Base-by-base conservation (phyloP, 139 green algal genomes). In the Picocystis salinarum region DNA sequence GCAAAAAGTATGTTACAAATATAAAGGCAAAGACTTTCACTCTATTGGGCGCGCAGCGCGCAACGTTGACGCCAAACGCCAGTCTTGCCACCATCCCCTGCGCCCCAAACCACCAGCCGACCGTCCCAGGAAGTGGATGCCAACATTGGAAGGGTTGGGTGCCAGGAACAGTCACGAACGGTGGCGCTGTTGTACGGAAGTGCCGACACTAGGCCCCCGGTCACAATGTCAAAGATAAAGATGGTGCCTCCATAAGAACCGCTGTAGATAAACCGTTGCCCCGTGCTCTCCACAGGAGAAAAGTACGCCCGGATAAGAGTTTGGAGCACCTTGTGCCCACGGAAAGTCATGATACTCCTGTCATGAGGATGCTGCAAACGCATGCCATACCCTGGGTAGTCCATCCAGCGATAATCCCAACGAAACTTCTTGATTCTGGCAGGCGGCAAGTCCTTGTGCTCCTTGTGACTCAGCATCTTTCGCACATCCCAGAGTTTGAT, bases 231-330 rank as follows among this genome's bases (percentile, higher is more conserved):
- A 42, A 71, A 92, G 13, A 92, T 66, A 46, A 64, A 56, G 13
- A 91, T 56, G 1, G 19, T 40, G 19, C 80, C 80, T 24, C 76
- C 61, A 17, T 56, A 50, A 13, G 54, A 77, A 9, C 84, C 87
- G 11, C 68, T 63, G 66, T 94, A 94, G 29, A 97, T 71, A 65
- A 73, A 93, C 33, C 80, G 64, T 60, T 92, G 80, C 2, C 76
- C 85, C 4, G 81, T 94, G 34, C 62, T 76, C 33, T 62, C 29
- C 0, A 31, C 23, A 10, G 76, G 75, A 10, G 58, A 71, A 42
- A 83, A 94, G 70, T 95, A 93, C 7, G 75, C 69, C 3, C 87
- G 58, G 28, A 94, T 92, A 29, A 97, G 80, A 4, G 87, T 96
- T 39, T 75, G 58, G 7, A 85, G 60, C 23, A 91, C 84, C 7